phyloP scores from a whole-genome alignment of 305 asterid species.

The Withania somnifera region DNA sequence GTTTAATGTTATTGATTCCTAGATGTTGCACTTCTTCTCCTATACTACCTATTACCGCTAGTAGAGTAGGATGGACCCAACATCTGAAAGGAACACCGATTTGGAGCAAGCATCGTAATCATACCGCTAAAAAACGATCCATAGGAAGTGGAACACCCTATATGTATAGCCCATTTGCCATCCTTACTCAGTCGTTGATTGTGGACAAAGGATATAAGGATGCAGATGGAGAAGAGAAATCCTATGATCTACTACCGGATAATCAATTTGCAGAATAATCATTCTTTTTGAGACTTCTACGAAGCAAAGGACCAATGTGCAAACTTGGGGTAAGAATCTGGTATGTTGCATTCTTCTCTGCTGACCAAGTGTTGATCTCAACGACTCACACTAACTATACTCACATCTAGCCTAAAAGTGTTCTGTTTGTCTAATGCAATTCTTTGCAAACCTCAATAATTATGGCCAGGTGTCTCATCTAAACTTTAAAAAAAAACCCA shows the following conservation, averaged over 20 bases:
- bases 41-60: no score
- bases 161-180: no score
- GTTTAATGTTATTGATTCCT: no score
- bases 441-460: neutral
- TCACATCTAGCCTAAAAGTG: neutral
- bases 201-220: neutral
- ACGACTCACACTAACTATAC: neutral
- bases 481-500: neutral
- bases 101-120: no score
- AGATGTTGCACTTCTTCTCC: no score
- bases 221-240: neutral
- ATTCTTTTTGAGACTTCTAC: neutral
- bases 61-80: no score
- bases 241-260: neutral
- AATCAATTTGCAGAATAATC: neutral
- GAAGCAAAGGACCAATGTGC: neutral
- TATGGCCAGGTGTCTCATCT: neutral
- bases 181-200: neutral
- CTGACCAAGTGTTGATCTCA: neutral
- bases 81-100: no score
- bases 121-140: no score
- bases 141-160: no score
- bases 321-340: neutral
- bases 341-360: neutral
- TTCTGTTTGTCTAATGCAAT: neutral